Base-by-base conservation (phyloP, 1,139 yeast genomes). In the Saccharomyces pastorianus region DNA sequence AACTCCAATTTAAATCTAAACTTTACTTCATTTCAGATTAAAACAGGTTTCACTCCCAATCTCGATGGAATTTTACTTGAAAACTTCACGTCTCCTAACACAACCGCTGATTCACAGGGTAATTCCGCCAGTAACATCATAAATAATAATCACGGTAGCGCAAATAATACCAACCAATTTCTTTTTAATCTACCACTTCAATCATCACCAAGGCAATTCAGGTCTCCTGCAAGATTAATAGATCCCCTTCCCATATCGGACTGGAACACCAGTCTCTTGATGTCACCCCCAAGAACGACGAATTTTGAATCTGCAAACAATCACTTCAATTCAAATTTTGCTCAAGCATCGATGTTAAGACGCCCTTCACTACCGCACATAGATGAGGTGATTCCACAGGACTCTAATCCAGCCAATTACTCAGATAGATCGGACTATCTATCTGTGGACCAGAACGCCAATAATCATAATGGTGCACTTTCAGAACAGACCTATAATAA, bases 11-110 rank as follows among this genome's bases (percentile, higher is more conserved):
- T 38, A 6, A 38, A 38, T 20, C 25, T 38, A 20, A 38, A 38
- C 44, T 38, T 38, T 20, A 38, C 44, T 23, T 38, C 44, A 14
- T 59, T 62, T 23, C 61, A 64, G 29, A 59, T 65, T 32, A 62
- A 61, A 50, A 67, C 68, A 2, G 71, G 71, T 6, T 62, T 67
- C 26, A 67, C 71, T 2, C 71, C 71, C 11, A 60, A 61, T 28
- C 58, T 65, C 29, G 69, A 66, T 50, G 63, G 64, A 48, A 61
- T 66, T 4, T 51, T 67, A 26, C 53, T 61, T 13, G 64, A 63
- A 50, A 58, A 38, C 44, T 38, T 38, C 25, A 17, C 44, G 20
- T 38, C 44, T 20, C 44, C 44, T 1, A 38, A 38, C 6, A 23
- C 8, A 38, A 20, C 44, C 3, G 2, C 44, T 9, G 44, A 38